A percentile compares a stretch with the other conserved stretches of the same genome.
These are phyloP conservation scores for Apiotrichum sp. DNA, from an alignment of 1,284 basidiomycete genomes.

Conservation along the genomic window DNA sequence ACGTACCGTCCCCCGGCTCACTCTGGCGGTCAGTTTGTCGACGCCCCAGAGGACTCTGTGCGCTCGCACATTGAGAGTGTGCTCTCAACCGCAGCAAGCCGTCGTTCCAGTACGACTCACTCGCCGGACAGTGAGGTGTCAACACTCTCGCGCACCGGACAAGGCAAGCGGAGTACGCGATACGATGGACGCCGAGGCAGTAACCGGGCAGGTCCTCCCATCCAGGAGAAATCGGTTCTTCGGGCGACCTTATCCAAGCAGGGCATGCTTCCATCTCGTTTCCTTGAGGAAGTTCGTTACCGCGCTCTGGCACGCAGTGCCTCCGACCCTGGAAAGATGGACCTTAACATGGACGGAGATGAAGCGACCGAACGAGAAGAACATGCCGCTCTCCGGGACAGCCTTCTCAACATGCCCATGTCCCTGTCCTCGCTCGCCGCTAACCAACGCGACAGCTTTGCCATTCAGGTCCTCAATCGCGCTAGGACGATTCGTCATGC, in stretches of 20 bases:
- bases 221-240: constrained; percentile 40
- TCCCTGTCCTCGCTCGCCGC: neutral
- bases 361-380: constrained; percentile 33
- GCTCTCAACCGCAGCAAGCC: constrained; percentile 52
- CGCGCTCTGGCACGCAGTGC: constrained; percentile 32
- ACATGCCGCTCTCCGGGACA: constrained; percentile 27
- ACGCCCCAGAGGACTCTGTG: constrained; percentile 80
- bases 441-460: constrained; percentile 15
- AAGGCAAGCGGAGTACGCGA: constrained; percentile 19
- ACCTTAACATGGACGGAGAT: constrained; percentile 16
- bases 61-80: constrained; percentile 77
- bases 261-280: constrained; percentile 32
- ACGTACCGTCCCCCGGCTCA: neutral
- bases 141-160: neutral
- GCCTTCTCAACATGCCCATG: neutral
- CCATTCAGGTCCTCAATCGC: constrained; percentile 16
- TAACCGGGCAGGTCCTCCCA: constrained; percentile 22
- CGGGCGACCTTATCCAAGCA: constrained; percentile 24
- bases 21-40: constrained; percentile 75
- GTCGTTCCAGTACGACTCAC: neutral
- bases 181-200: constrained; percentile 13
- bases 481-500: constrained; percentile 11
- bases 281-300: constrained; percentile 44
- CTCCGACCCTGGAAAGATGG: constrained; percentile 25
- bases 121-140: too few species aligned